phyloP scores from a whole-genome alignment of 306 rosid species.

The Cyamopsis tetragonoloba region DNA sequence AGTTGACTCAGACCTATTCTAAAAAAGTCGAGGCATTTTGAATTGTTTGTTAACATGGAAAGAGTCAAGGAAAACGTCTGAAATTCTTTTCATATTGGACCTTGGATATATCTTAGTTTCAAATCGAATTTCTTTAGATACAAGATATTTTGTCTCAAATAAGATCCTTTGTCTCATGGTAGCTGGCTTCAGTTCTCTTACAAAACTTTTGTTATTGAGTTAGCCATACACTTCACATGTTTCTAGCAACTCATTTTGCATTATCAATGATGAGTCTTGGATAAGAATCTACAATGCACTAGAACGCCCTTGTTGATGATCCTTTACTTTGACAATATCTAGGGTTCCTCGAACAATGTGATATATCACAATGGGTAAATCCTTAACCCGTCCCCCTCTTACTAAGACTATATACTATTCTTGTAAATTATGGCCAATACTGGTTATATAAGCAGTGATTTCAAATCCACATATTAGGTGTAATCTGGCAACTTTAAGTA shows the following conservation, averaged over 20 bases:
- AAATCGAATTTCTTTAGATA: too few species aligned
- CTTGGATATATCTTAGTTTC: too few species aligned
- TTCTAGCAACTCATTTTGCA: neutral
- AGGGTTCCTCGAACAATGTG: neutral
- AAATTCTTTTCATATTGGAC: too few species aligned
- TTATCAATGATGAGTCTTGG: neutral
- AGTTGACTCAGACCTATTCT: neutral
- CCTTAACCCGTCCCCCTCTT: neutral
- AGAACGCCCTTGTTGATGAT: neutral
- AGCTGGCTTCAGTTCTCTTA: neutral
- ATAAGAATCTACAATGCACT: neutral
- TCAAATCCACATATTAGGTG: neutral
- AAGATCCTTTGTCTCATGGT: constrained; percentile 9
- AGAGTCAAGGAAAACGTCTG: neutral
- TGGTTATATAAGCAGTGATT: neutral
- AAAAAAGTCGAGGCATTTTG: neutral
- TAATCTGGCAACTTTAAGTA: neutral
- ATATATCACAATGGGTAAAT: neutral
- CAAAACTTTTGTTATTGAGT: neutral
- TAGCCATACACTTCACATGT: neutral
- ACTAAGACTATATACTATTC: neutral
- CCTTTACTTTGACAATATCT: neutral
- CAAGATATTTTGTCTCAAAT: too few species aligned
- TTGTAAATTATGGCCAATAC: neutral
- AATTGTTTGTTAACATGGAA: neutral